These are phyloP conservation scores for Camellia sinensis DNA, from an alignment of 148 eudicot species.

Conservation along the genomic window DNA sequence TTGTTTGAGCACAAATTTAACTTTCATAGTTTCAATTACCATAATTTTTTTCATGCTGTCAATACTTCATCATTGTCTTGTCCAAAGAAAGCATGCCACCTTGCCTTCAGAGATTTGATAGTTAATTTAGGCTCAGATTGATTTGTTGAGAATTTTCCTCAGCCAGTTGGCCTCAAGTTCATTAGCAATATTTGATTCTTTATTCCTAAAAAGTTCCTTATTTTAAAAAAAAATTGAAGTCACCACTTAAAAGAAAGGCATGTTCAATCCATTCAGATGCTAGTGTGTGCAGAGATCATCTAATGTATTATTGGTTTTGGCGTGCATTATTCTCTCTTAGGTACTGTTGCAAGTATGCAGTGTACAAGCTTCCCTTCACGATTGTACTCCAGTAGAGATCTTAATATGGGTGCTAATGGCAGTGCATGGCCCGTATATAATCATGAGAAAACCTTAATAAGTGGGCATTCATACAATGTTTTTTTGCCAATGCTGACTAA, in stretches of 20 bases:
- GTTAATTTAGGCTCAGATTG: background rate
- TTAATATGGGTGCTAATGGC: conserved; percentile 31
- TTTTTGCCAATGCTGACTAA: conserved; percentile 17
- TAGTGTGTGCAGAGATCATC: background rate
- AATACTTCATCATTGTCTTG: background rate
- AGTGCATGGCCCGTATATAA: conserved; percentile 25
- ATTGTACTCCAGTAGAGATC: conserved; percentile 37
- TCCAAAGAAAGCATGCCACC: background rate
- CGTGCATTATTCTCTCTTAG: conserved; percentile 9
- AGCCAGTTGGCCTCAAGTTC: background rate
- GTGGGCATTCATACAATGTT: conserved; percentile 25
- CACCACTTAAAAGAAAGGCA: background rate
- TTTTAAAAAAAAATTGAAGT: background rate
- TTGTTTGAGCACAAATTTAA: too few relatives aligned
- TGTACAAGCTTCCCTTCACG: conserved; percentile 44
- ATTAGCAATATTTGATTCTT: too few relatives aligned
- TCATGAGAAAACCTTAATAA: conserved; percentile 24
- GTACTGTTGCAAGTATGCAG: conserved; percentile 33
- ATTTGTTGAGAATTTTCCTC: background rate
- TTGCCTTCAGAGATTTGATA: background rate
- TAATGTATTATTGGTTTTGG: background rate
- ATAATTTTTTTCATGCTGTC: background rate
- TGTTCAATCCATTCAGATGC: background rate
- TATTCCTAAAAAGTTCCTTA: background rate
- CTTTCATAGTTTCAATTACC: too few relatives aligned